Base-by-base conservation (phyloP, 768 basidiomycete genomes). In the Tephrocybe sp. region DNA sequence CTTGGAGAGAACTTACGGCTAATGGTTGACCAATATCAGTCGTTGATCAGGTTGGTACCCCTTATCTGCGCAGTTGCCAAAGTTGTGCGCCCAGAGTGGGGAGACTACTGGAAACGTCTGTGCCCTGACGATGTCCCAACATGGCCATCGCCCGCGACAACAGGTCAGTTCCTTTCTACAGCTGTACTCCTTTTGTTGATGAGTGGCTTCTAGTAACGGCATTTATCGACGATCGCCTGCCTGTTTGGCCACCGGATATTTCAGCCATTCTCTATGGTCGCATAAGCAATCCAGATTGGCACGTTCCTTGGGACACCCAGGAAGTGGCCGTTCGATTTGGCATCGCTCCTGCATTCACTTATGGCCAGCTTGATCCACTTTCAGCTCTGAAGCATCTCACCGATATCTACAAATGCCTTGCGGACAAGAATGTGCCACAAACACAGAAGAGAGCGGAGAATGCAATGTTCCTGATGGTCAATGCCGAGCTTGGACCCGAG, bases 101-200 rank as follows among this genome's bases (percentile, higher is more conserved):
- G 82, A 5, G 93, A 97, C 68, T 94, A 94, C 63, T 96, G 93
- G 94, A 86, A 87, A 61, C 79, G 93, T 11, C 70, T 92, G 36
- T 83, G 84, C 58, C 89, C 92, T 3, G 77, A 80, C 39, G 76
- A 77, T 23, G 70, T 78, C 57, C 68, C 71, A n/a, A 64, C 67
- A 24, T 90, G 90, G 90, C 81, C 83, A 1, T 72, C 76, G 1
- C 69, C 77, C 14, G 62, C 68, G 3, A 70, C 66, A 30, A 60
- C 72, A 46, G 63, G 79, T 82, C 58, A 51, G 76, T 7, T 37
- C 12, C 17, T 45, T 17, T 1, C 23, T 17, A 55, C 23, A 32
- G 34, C 12, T 24, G 3, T 8, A 14, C 15, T 48, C 24, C 10
- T 26, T 38, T 41, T 53, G 4, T 2, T 40, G 26, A 33, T 6